phyloP scores from a whole-genome alignment of 441 rosid species.

The Populus trichocarpa region DNA sequence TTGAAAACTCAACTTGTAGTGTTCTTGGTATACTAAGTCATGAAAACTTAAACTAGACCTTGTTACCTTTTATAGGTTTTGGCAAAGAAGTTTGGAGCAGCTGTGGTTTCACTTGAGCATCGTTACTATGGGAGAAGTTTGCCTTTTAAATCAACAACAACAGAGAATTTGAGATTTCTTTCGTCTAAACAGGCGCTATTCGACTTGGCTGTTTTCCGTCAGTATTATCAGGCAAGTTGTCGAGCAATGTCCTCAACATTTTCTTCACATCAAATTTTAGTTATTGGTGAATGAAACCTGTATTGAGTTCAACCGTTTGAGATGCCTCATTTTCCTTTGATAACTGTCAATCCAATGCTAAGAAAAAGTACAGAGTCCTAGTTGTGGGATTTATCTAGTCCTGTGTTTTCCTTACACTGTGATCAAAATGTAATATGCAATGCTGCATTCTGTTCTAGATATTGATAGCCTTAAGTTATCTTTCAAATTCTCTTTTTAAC shows the following conservation, averaged over 20 bases:
- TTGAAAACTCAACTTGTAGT: background rate
- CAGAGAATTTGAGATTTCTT: slow-evolving; percentile 73
- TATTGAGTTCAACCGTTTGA: background rate
- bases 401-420: background rate
- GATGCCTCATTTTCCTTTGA: background rate
- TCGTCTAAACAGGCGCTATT: slow-evolving; percentile 88
- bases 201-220: slow-evolving; percentile 87
- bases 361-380: background rate
- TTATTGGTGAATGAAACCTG: background rate
- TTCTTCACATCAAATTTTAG: background rate
- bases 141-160: slow-evolving; percentile 61
- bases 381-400: background rate
- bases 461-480: background rate
- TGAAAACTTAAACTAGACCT: background rate
- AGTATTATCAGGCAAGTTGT: slow-evolving; percentile 66
- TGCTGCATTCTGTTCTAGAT: background rate
- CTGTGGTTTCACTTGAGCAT: slow-evolving; percentile 90
- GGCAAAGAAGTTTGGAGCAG: slow-evolving; percentile 97
- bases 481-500: background rate
- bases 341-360: background rate
- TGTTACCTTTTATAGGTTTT: slow-evolving; percentile 45
- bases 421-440: background rate
- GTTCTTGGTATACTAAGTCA: background rate
- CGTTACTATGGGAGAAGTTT: slow-evolving; percentile 93
- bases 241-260: background rate